These are phyloP conservation scores for Fonsecaea erecta DNA, from an alignment of 2,329 filamentous ascomycete genomes.

Conservation along the genomic window DNA sequence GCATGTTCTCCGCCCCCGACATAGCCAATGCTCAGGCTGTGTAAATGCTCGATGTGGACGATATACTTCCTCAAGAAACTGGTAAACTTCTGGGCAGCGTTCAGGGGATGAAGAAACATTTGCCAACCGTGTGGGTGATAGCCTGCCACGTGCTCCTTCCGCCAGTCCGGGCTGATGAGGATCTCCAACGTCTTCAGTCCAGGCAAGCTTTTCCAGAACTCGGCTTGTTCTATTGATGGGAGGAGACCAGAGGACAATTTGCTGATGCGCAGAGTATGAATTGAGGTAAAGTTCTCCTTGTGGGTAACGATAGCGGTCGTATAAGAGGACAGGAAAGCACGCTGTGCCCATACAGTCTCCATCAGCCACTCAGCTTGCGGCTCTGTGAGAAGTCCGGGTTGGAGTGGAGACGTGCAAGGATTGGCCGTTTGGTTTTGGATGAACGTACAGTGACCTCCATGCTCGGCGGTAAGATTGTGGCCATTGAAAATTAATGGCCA, in stretches of 20 bases:
- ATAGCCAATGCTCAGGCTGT: slow-evolving; percentile 68
- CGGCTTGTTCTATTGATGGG: slow-evolving; percentile 57
- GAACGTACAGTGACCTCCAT: slow-evolving; percentile 27
- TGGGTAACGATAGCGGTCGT: slow-evolving; percentile 69
- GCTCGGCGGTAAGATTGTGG: slow-evolving; percentile 41
- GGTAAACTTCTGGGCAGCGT: slow-evolving; percentile 58
- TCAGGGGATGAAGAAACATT: slow-evolving; percentile 55
- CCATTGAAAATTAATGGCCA: slow-evolving; percentile 38
- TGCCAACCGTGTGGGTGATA: slow-evolving; percentile 58
- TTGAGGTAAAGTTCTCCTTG: slow-evolving; percentile 55
- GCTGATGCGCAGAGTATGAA: slow-evolving; percentile 66
- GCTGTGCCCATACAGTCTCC: slow-evolving; percentile 71
- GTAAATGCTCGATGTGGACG: slow-evolving; percentile 56
- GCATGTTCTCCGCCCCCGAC: slow-evolving; percentile 70
- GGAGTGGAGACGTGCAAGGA: slow-evolving; percentile 46
- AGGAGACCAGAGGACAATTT: slow-evolving; percentile 68
- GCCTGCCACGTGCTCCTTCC: slow-evolving; percentile 58
- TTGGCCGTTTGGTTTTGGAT: slow-evolving; percentile 35
- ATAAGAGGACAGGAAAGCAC: slow-evolving; percentile 70
- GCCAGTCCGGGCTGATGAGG: slow-evolving; percentile 69
- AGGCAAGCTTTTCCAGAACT: slow-evolving; percentile 67
- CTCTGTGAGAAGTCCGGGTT: slow-evolving; percentile 61
- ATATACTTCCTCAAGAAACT: slow-evolving; percentile 59
- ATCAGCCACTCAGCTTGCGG: slow-evolving; percentile 71
- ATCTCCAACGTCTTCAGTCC: slow-evolving; percentile 61